Evolutionary conservation across 495 filamentous ascomycete species (phyloP).

Genomic region (Xylaria sp.): DNA sequence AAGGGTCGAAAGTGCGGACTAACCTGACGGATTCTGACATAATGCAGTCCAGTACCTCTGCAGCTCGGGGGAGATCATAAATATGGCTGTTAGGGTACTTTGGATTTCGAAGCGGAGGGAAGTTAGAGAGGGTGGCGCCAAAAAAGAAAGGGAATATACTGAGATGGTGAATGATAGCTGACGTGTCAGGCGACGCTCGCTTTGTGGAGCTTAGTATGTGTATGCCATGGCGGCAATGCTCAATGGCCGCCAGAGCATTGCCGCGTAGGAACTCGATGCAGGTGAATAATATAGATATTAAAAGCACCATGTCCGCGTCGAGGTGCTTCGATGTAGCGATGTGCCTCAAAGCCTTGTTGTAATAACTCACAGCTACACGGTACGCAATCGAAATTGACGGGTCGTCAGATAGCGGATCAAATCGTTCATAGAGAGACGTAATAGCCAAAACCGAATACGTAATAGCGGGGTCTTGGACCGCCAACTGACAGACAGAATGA

Average conservation of each 20-base stretch:
- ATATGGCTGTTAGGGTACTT: conserved; percentile 15
- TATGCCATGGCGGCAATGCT: conserved; percentile 50
- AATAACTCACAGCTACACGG: conserved; percentile 37
- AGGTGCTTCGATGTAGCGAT: conserved; percentile 41
- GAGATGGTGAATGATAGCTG: conserved; percentile 34
- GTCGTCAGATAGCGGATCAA: conserved; percentile 33
- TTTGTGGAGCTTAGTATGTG: conserved; percentile 38
- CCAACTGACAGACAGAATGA: conserved; percentile 56
- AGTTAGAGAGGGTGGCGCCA: conserved; percentile 32
- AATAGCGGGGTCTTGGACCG: conserved; percentile 58
- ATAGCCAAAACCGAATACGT: conserved; percentile 62
- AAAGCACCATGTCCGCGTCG: conserved; percentile 42
- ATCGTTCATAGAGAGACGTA: conserved; percentile 43
- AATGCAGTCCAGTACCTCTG: conserved; percentile 25
- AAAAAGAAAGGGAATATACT: conserved; percentile 38
- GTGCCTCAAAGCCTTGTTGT: conserved; percentile 45
- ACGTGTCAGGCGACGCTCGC: conserved; percentile 28
- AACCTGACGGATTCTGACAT: conserved; percentile 37
- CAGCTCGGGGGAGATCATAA: background rate
- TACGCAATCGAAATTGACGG: background rate
- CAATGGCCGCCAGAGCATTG: conserved; percentile 49
- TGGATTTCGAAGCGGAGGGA: conserved; percentile 34
- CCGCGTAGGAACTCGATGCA: conserved; percentile 61
- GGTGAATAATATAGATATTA: conserved; percentile 63
- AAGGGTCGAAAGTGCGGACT: conserved; percentile 37